A percentile compares a stretch with the other conserved stretches of the same genome.
These are phyloP conservation scores for Neurospora sp. DNA, from an alignment of 495 filamentous ascomycete species.

Conservation along the genomic window DNA sequence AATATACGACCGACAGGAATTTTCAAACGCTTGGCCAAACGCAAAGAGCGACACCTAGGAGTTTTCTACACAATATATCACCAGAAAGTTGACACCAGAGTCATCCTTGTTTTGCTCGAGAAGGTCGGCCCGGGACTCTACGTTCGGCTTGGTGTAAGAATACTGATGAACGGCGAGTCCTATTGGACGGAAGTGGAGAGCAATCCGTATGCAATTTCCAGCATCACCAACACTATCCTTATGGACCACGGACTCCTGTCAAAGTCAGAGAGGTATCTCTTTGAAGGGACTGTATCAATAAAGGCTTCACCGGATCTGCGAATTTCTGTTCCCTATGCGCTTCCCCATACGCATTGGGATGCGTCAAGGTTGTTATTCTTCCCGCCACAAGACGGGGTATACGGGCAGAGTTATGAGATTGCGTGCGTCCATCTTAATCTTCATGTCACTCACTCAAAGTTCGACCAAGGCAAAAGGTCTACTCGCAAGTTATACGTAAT, in stretches of 20 bases:
- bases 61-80: too few species aligned
- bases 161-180: not conserved
- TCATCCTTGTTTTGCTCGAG: too few species aligned
- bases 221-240: not conserved
- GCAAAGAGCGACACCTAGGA: too few species aligned
- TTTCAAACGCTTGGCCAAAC: too few species aligned
- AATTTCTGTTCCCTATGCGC: too few species aligned
- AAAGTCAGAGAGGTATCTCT: accelerated
- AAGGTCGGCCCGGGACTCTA: not conserved
- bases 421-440: too few species aligned
- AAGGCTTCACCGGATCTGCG: not conserved
- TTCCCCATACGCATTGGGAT: not conserved
- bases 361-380: not conserved
- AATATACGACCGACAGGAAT: too few species aligned
- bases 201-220: not conserved
- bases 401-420: not conserved
- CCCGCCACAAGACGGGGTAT: accelerated
- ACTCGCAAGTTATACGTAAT: too few species aligned
- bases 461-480: too few species aligned
- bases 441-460: too few species aligned
- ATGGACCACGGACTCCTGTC: not conserved
- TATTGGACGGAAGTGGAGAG: too few species aligned
- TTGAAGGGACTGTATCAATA: not conserved
- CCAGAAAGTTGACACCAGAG: too few species aligned
- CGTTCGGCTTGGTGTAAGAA: not conserved